Evolutionary conservation across 2,329 filamentous ascomycete genomes (phyloP).

Genomic region (Microdochium nivale): DNA sequence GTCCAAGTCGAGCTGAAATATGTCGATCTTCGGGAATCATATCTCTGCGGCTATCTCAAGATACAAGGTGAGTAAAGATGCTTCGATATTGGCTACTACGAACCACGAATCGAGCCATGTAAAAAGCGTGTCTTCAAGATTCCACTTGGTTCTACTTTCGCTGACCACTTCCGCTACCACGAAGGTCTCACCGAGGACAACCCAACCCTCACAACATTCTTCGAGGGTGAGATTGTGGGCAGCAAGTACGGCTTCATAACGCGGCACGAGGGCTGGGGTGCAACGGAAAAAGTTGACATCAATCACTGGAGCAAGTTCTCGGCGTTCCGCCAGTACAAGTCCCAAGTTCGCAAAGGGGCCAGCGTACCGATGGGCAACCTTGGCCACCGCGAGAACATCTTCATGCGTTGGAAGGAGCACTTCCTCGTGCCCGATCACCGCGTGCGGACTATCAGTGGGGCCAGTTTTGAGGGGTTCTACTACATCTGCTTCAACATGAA

Average conservation of each 20-base stretch:
- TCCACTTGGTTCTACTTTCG: too few relatives aligned
- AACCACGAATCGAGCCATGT: too few relatives aligned
- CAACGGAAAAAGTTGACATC: slow-evolving; percentile 81
- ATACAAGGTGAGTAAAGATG: slow-evolving; percentile 66
- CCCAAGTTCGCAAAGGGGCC: slow-evolving; percentile 48
- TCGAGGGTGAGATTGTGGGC: slow-evolving; percentile 96
- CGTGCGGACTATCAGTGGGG: slow-evolving; percentile 82
- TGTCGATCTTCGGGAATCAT: slow-evolving; percentile 89
- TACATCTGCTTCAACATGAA: slow-evolving; percentile 98
- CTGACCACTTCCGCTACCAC: slow-evolving; percentile 3
- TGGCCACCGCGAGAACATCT: slow-evolving; percentile 77
- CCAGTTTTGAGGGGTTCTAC: slow-evolving; percentile 97
- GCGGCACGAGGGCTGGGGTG: slow-evolving; percentile 83
- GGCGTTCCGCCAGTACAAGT: slow-evolving; percentile 69
- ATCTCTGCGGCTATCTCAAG: slow-evolving; percentile 86
- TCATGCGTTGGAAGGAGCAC: slow-evolving; percentile 99
- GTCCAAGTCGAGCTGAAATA: slow-evolving; percentile 97
- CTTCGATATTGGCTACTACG: too few relatives aligned
- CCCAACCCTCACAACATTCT: slow-evolving; percentile 95
- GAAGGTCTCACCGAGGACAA: slow-evolving; percentile 89
- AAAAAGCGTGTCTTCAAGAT: too few relatives aligned
- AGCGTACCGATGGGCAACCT: slow-evolving; percentile 56
- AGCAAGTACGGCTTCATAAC: slow-evolving; percentile 92
- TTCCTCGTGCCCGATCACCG: slow-evolving; percentile 94
- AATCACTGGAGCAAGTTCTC: slow-evolving; percentile 89